phyloP scores from a whole-genome alignment of 768 basidiomycete species.

The Tylopilus rubrobrunneus region DNA sequence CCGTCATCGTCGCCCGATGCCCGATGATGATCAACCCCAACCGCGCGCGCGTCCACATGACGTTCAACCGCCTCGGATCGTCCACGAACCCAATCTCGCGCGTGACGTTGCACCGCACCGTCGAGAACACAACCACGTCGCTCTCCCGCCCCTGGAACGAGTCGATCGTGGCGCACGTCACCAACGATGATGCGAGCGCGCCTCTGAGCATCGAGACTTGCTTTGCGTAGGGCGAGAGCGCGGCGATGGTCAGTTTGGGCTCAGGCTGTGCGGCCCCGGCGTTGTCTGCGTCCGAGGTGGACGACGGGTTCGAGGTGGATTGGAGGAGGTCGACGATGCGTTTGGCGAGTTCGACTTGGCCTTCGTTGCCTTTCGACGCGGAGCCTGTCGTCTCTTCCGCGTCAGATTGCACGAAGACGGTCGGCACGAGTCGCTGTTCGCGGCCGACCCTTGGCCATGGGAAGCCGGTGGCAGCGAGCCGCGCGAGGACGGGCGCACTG shows the following conservation, averaged over 20 bases:
- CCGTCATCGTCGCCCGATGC: conserved; percentile 46
- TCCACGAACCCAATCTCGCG: conserved; percentile 65
- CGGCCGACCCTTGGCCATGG: conserved; percentile 48
- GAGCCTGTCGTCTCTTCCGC: conserved; percentile 56
- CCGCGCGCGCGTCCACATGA: conserved; percentile 67
- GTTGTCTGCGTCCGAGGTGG: conserved; percentile 18
- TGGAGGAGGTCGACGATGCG: conserved; percentile 43
- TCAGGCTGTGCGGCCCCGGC: not conserved
- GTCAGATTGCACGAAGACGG: conserved; percentile 55
- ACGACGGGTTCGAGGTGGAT: not conserved
- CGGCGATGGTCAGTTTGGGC: conserved; percentile 11
- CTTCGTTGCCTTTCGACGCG: conserved; percentile 57
- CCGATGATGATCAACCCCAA: conserved; percentile 60
- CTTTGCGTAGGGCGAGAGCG: conserved; percentile 56
- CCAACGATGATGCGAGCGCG: conserved; percentile 26
- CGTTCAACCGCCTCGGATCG: conserved; percentile 54
- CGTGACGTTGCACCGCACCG: conserved; percentile 57
- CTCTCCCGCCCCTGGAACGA: conserved; percentile 68
- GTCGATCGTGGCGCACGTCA: conserved; percentile 24
- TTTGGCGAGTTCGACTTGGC: conserved; percentile 52
- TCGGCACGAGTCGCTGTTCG: conserved; percentile 39
- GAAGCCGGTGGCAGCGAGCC: conserved; percentile 42
- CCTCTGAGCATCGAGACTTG: conserved; percentile 48
- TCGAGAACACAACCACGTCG: conserved; percentile 62
- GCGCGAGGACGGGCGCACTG: conserved; percentile 34